Evolutionary conservation across 257 asterid genomes (phyloP).

Genomic region (Rhazya stricta): DNA sequence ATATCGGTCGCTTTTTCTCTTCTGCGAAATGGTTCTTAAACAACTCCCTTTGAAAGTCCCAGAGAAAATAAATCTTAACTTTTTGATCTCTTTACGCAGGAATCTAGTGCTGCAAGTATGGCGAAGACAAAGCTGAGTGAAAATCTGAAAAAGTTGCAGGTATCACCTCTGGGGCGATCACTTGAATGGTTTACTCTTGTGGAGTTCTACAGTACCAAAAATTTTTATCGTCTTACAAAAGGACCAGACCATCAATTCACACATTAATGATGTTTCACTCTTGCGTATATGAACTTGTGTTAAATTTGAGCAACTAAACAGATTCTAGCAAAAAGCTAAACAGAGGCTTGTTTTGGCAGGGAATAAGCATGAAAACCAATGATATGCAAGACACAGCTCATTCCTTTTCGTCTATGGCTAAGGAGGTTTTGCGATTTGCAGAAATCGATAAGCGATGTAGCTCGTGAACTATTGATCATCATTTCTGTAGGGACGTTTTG

Average conservation of each 20-base stretch:
- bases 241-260: background rate
- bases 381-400: constrained; percentile 91
- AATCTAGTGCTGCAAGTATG: constrained; percentile 49
- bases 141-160: constrained; percentile 83
- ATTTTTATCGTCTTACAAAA: too few species aligned
- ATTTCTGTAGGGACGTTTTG: too few species aligned
- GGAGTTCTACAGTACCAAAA: background rate
- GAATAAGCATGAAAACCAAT: constrained; percentile 65
- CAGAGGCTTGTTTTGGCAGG: constrained; percentile 38
- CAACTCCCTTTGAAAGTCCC: background rate
- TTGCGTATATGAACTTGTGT: background rate
- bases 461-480: constrained; percentile 23
- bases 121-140: constrained; percentile 70
- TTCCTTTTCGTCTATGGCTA: constrained; percentile 84
- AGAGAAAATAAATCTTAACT: too few species aligned
- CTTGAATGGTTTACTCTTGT: background rate
- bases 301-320: background rate
- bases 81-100: constrained; percentile 58
- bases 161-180: constrained; percentile 13
- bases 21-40: background rate
- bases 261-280: background rate
- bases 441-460: constrained; percentile 47
- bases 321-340: background rate
- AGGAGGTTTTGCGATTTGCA: constrained; percentile 59
- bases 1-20: background rate